Evolutionary conservation across 148 eudicot genomes (phyloP).

Genomic region (Hydrangea macrophylla): DNA sequence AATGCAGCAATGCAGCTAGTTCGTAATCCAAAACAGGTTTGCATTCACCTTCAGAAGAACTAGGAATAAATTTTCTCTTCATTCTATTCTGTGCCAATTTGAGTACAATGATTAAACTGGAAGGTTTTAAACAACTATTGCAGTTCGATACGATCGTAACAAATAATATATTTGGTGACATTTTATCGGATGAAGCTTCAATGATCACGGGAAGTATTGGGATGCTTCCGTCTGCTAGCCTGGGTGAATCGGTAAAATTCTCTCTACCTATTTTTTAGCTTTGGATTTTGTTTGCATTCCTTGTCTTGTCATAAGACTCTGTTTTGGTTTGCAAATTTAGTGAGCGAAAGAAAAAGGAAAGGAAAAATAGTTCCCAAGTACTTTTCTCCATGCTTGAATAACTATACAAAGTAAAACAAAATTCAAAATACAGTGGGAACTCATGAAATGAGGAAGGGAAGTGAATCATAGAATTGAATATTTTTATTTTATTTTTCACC

Average conservation of each 20-base stretch:
- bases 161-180: slow-evolving; percentile 93
- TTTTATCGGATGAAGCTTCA: slow-evolving; percentile 92
- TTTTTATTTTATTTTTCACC: too few species aligned
- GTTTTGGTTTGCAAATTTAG: too few species aligned
- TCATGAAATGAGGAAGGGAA: too few species aligned
- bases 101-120: neutral
- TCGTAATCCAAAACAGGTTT: slow-evolving; percentile 93
- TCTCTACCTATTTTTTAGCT: neutral
- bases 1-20: slow-evolving; percentile 99
- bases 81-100: neutral
- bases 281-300: neutral
- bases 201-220: slow-evolving; percentile 98
- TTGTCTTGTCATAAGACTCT: neutral
- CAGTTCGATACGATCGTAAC: slow-evolving; percentile 98
- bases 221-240: slow-evolving; percentile 96
- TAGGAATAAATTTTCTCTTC: neutral
- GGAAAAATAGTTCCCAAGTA: too few species aligned
- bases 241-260: slow-evolving; percentile 70
- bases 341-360: too few species aligned
- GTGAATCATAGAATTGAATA: too few species aligned
- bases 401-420: too few species aligned
- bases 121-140: slow-evolving; percentile 12
- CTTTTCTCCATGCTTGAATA: too few species aligned
- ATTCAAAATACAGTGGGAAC: too few species aligned
- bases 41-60: neutral